phyloP scores from a whole-genome alignment of 345 rosid species.

The Acer yangbiense region DNA sequence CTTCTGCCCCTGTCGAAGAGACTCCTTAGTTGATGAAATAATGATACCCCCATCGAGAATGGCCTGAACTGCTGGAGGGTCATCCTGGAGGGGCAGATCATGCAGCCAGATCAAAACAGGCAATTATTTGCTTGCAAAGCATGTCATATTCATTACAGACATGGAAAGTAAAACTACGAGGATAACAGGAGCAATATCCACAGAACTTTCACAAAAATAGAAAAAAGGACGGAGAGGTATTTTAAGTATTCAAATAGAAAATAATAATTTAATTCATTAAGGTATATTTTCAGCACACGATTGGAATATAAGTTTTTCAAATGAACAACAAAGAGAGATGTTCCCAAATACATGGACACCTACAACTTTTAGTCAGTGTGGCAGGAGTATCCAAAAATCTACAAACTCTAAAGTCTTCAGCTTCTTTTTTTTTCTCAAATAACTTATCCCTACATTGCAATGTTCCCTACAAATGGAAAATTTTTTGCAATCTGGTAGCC shows the following conservation, averaged over 20 bases:
- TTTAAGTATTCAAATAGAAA: neutral
- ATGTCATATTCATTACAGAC: neutral
- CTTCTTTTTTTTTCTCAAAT: neutral
- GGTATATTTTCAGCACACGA: neutral
- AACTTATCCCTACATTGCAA: neutral
- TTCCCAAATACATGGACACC: neutral
- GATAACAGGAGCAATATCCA: neutral
- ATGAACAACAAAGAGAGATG: neutral
- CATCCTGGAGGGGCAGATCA: conserved; percentile 53
- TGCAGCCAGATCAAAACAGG: conserved; percentile 12
- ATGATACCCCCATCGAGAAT: conserved; percentile 67
- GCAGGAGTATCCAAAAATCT: neutral
- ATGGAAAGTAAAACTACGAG: neutral
- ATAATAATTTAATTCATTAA: neutral
- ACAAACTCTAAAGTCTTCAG: neutral
- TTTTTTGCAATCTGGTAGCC: neutral
- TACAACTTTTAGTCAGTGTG: neutral
- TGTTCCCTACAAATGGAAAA: neutral
- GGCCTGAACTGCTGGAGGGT: conserved; percentile 62
- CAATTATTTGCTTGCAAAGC: conserved; percentile 4
- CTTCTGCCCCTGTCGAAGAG: conserved; percentile 77
- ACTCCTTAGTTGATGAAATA: conserved; percentile 59
- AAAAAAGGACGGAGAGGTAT: neutral
- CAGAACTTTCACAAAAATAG: neutral
- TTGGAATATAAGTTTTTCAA: neutral